Percentiles rank a stretch among this genome's conserved stretches.
Conservation (phyloP, 768 basidiomycete genomes). For the Pilatotrama ljubarskyi region DNA sequence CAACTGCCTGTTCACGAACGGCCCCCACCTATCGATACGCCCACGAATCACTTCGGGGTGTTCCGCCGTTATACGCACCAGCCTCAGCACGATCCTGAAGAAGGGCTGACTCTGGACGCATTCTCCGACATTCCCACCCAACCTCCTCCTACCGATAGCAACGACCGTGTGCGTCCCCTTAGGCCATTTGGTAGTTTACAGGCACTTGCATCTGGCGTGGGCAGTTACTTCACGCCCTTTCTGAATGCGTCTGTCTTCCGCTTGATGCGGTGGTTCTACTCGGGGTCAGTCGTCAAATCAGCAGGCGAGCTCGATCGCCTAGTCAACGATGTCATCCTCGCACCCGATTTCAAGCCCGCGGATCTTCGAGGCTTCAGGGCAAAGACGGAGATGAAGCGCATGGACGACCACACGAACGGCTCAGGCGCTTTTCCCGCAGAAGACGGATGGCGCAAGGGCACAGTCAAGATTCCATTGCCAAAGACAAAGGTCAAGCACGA, state of each 20-base stretch:
- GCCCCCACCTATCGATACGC: neutral
- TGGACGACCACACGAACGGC: neutral
- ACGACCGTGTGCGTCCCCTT: no score
- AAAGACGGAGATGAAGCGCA: neutral
- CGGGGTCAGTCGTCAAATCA: constrained; percentile 30
- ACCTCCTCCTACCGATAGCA: no score
- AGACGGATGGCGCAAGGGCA: constrained; percentile 19
- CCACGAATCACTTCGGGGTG: constrained; percentile 4
- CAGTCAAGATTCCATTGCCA: constrained; percentile 28
- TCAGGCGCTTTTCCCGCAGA: no score
- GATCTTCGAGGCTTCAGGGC: neutral
- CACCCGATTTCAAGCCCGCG: neutral
- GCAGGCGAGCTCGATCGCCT: constrained; percentile 27
- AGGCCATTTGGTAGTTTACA: no score
- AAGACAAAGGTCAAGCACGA: constrained; percentile 1
- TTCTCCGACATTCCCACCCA: constrained; percentile 1
- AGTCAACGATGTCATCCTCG: constrained; percentile 17
- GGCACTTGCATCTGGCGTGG: no score
- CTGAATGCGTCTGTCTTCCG: constrained; percentile 23
- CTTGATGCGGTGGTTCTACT: constrained; percentile 34
- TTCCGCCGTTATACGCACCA: neutral
- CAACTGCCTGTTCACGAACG: no score
- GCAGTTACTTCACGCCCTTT: constrained; percentile 6
- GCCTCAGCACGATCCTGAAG: constrained; percentile 3
- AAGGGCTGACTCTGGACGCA: neutral